A percentile compares a stretch with the other conserved stretches of the same genome.
These are phyloP conservation scores for Prunus salicina DNA, from an alignment of 306 rosid species.

Conservation along the genomic window DNA sequence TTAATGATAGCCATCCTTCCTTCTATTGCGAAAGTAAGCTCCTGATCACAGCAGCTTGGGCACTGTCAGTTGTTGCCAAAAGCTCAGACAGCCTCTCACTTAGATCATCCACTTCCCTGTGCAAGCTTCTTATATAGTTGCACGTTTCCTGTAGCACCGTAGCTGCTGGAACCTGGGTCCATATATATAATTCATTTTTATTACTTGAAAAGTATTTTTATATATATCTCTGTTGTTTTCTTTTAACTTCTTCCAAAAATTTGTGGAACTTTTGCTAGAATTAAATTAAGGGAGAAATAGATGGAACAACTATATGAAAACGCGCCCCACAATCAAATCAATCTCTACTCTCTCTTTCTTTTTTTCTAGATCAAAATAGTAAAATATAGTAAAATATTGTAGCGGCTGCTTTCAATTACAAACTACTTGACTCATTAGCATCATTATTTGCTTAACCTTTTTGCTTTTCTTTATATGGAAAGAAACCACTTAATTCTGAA, in stretches of 20 bases:
- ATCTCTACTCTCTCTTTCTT: not conserved
- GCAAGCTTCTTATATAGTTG: conserved; percentile 75
- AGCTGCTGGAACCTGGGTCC: conserved; percentile 62
- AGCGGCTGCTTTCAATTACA: not conserved
- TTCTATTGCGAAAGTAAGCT: conserved; percentile 66
- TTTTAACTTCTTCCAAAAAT: not conserved
- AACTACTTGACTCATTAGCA: not conserved
- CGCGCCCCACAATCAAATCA: not conserved
- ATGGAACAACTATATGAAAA: not conserved
- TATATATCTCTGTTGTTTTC: not conserved
- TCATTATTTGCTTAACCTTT: not conserved
- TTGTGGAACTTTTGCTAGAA: too few species aligned
- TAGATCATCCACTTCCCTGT: conserved; percentile 85
- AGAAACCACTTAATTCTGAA: not conserved
- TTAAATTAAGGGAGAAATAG: too few species aligned
- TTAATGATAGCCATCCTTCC: not conserved
- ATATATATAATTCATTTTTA: not conserved
- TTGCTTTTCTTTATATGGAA: not conserved
- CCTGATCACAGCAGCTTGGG: conserved; percentile 91
- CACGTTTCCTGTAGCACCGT: conserved; percentile 85
- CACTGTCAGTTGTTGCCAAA: conserved; percentile 71
- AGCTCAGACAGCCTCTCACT: conserved; percentile 85
- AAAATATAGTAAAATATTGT: not conserved
- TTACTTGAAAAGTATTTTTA: not conserved
- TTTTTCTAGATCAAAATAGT: not conserved